A percentile compares a stretch with the other conserved stretches of the same genome.
Conservation (phyloP, 805 yeast species). For the Wickerhamiella shivajii region DNA sequence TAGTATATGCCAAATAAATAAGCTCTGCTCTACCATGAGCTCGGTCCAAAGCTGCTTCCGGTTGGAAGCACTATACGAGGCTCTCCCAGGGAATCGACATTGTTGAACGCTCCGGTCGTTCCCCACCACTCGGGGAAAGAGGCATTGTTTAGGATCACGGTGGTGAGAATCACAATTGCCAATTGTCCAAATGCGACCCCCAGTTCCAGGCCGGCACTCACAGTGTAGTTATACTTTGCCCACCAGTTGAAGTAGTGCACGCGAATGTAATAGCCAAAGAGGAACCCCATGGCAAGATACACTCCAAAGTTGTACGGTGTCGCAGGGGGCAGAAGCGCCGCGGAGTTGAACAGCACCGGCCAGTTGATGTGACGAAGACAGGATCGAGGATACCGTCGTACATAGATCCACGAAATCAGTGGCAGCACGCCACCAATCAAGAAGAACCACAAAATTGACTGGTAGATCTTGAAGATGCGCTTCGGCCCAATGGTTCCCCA, state of each 20-base stretch:
- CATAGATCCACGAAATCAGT: constrained; percentile 27
- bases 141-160: constrained; percentile 31
- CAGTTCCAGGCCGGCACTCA: constrained; percentile 51
- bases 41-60: constrained; percentile 6
- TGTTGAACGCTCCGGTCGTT: constrained; percentile 30
- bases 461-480: constrained; percentile 42
- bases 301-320: constrained; percentile 52
- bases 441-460: constrained; percentile 44
- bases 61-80: neutral
- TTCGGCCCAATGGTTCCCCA: constrained; percentile 59
- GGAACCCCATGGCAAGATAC: constrained; percentile 39
- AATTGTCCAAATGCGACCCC: constrained; percentile 53
- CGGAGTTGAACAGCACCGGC: constrained; percentile 48
- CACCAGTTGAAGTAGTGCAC: constrained; percentile 51
- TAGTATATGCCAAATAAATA: too few relatives aligned
- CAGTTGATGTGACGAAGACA: constrained; percentile 39
- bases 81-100: constrained; percentile 18
- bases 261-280: constrained; percentile 44
- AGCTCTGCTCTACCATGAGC: constrained; percentile 4
- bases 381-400: constrained; percentile 29
- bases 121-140: constrained; percentile 53
- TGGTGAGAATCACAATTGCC: constrained; percentile 41
- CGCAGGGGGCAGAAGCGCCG: constrained; percentile 60
- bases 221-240: constrained; percentile 58
- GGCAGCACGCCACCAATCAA: constrained; percentile 40